Evolutionary conservation across 495 filamentous ascomycete species (phyloP), one percentile per base, ranked within the genome.

Genomic region (Aspergillus hancockii): DNA sequence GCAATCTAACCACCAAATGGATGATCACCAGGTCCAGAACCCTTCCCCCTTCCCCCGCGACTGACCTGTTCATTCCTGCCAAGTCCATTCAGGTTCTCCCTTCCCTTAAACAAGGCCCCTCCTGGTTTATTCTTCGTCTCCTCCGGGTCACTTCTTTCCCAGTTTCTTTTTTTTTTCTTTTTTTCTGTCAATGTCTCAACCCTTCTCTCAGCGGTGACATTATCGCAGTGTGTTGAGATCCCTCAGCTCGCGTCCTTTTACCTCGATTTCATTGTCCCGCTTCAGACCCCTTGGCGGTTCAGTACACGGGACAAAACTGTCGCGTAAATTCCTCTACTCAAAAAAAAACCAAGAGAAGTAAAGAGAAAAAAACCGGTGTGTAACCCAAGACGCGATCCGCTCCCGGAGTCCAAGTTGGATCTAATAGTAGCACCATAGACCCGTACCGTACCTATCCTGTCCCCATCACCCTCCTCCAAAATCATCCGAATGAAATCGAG

Each of bases 41-140:
- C 36, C 3, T 9, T 3, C 16, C 16, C 10, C 36, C 9, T 40
- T 3, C 10, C 36, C 12, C n/a, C n/a, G n/a, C n/a, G 10, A 4
- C 12, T 45, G 41, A 45, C 41, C 19, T 45, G 41, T 45, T 28
- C 41, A 45, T 45, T 45, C 41, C 41, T 45, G 41, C 41, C 41
- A 45, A 45, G 41, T 21, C 6, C 16, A 18, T 21, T 12, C 14
- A 8, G 6, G 6, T 21, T 45, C 18, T 19, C 7, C 16, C 7
- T 21, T 45, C 41, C n/a, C 16, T 18, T 45, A 45, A 45, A 45
- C 36, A 40, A 40, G 10, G 36, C 41, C 41, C 41, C 16, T 18
- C 41, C 14, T 45, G 2, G 41, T n/a, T n/a, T 14, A 18, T 45
- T 19, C 41, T 19, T 21, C 18, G 36, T 40, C 16, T 40, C 12